Base-by-base conservation (phyloP, 495 filamentous ascomycete genomes). In the Lophiotrema nucula region DNA sequence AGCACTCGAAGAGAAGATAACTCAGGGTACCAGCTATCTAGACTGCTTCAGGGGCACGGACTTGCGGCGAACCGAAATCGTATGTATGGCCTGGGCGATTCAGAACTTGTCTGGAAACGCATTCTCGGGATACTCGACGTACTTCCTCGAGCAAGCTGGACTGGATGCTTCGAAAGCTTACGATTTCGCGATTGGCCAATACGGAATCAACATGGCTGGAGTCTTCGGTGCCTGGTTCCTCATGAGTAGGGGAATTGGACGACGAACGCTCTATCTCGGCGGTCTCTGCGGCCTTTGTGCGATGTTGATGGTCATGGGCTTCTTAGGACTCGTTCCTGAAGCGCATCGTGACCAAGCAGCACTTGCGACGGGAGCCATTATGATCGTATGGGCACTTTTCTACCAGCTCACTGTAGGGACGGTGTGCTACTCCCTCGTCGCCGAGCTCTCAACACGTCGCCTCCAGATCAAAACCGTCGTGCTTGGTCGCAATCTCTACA, bases 51-150 rank as follows among this genome's bases (percentile, higher is more conserved):
- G 56, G n/a, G 66, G 67, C 35, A 66, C 66, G 8, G 70, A 75
- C 49, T 53, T 66, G 16, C 59, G 72, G 1, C 60, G 72, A 11
- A 75, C 72, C 0, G 71, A 73, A 47, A 72, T 75, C 37, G 67
- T 71, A 1, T 72, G 69, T 63, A 71, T 71, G 65, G 60, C 85
- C 49, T 95, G 89, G 88, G 87, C 85, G 2, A 90, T 92, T 52
- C 89, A 95, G 69, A 89, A 88, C 46, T 71, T 92, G 0, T 83
- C 81, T 56, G 89, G 89, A 42, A 88, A 88, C 69, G 83, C 85
- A 1, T 90, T 95, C 69, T 86, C 82, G 49, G 87, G 88, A 62
- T 95, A 90, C 68, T 88, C 85, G 12, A 90, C 87, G 25, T 86
- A 92, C 67, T 95, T 92, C 74, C 72, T 89, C 41, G 73, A 85